Evolutionary conservation across 2,329 filamentous ascomycete species (phyloP).

Genomic region (Nothophaeocryptopus gaeumannii): DNA sequence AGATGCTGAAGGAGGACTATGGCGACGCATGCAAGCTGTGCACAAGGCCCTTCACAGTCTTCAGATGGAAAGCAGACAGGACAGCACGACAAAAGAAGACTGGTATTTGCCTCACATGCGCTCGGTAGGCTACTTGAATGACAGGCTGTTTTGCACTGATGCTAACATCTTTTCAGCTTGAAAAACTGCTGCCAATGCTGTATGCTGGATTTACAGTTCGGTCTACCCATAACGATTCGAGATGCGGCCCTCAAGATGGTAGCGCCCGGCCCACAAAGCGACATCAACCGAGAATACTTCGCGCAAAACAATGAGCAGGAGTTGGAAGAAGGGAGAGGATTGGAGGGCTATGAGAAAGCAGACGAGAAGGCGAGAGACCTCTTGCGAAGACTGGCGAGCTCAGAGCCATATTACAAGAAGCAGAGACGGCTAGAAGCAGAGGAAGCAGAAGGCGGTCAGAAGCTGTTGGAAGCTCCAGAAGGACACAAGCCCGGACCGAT

Average conservation of each 20-base stretch:
- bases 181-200: conserved; percentile 99
- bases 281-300: conserved; percentile 95
- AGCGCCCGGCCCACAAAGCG: conserved; percentile 84
- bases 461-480: conserved; percentile 42
- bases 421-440: conserved; percentile 63
- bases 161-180: too few species aligned
- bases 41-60: conserved; percentile 92
- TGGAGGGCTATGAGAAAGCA: conserved; percentile 93
- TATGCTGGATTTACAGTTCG: conserved; percentile 96
- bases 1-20: conserved; percentile 98
- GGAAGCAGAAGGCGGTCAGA: conserved; percentile 38
- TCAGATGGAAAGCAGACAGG: conserved; percentile 90
- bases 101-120: conserved; percentile 94
- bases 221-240: conserved; percentile 87
- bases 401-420: conserved; percentile 93
- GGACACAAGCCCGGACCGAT: conserved; percentile 65
- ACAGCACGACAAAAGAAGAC: conserved; percentile 89
- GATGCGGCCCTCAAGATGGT: conserved; percentile 98
- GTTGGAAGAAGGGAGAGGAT: conserved; percentile 83
- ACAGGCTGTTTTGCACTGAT: too few species aligned
- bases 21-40: conserved; percentile 71
- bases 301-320: conserved; percentile 96
- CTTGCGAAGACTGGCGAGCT: conserved; percentile 77
- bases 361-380: conserved; percentile 95
- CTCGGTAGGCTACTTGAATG: too few species aligned